Base-by-base conservation (phyloP, 805 yeast species). In the Schizosaccharomyces octosporus region DNA sequence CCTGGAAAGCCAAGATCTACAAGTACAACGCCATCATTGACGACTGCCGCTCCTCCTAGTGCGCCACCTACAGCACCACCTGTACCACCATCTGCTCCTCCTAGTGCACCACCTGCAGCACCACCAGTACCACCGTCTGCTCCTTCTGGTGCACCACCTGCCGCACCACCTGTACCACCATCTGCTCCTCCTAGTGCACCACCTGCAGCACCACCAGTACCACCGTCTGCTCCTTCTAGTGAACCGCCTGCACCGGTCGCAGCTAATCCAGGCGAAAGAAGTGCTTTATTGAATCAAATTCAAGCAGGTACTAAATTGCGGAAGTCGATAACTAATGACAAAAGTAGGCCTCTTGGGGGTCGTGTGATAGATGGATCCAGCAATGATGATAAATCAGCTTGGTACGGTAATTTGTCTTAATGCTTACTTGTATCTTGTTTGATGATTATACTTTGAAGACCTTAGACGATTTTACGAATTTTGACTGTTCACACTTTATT, bases 201-300 rank as follows among this genome's bases (percentile, higher is more conserved):
- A 19, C 60, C 65, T 11, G 59, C 63, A 4, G 59, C 67, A 5
- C 62, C 66, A 1, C 62, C 65, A 4, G 63, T 66, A 6, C 66
- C 68, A 1, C 61, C 67, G 57, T n/a, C n/a, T n/a, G 55, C 62
- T 45, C 58, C 54, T 24, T 59, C 48, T 24, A 48, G 11, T 9
- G 29, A 57, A n/a, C 48, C 62, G 15, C 62, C 62, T 21, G 55
- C 63, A 13, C 60, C 60, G 2, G 59, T 62, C 29, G 60, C 58
- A 11, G 60, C 55, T 21, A 17, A 31, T 15, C 61, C 65, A 19
- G 64, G 70, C 4, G 71, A 71, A 5, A 69, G 82, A 31, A 67
- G 73, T 54, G 81, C 81, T 0, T 71, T 79, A 61, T 72, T 82
- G 61, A 81, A 82, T 3, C 81, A 82, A 67, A 82, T 82, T 61